phyloP scores from a whole-genome alignment of 2,329 filamentous ascomycete species.

The Claviceps capensis region DNA sequence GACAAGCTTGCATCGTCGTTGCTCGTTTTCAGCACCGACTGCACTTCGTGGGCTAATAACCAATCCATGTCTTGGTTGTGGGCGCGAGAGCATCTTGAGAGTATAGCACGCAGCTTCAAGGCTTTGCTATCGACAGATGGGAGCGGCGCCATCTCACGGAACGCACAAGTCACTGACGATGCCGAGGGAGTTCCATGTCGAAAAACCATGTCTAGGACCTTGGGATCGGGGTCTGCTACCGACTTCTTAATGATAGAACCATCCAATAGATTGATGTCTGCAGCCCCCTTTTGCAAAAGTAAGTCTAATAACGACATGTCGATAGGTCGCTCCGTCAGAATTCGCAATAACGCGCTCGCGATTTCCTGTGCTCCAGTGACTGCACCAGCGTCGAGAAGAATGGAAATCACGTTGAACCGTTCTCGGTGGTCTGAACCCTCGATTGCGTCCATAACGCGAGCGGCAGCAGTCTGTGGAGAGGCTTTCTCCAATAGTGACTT shows the following conservation, averaged over 20 bases:
- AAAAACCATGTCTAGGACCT: constrained; percentile 34
- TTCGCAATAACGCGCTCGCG: constrained; percentile 26
- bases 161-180: constrained; percentile 27
- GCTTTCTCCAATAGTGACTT: constrained; percentile 31
- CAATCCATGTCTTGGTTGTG: constrained; percentile 29
- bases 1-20: constrained; percentile 25
- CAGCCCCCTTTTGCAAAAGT: constrained; percentile 36
- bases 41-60: constrained; percentile 37
- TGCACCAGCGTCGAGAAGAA: constrained; percentile 33
- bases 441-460: constrained; percentile 36
- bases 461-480: constrained; percentile 31
- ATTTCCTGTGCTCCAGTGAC: constrained; percentile 28
- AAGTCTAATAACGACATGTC: constrained; percentile 36
- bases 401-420: constrained; percentile 31
- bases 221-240: constrained; percentile 28
- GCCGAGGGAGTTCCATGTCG: constrained; percentile 29
- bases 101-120: constrained; percentile 33
- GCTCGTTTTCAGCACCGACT: constrained; percentile 23
- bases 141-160: constrained; percentile 29
- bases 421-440: constrained; percentile 25
- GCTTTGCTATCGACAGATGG: constrained; percentile 32
- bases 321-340: constrained; percentile 29
- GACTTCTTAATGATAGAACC: constrained; percentile 30
- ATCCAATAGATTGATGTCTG: constrained; percentile 36
- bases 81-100: constrained; percentile 27